phyloP scores from a whole-genome alignment of 2,329 filamentous ascomycete species.

The Eutypa lata region DNA sequence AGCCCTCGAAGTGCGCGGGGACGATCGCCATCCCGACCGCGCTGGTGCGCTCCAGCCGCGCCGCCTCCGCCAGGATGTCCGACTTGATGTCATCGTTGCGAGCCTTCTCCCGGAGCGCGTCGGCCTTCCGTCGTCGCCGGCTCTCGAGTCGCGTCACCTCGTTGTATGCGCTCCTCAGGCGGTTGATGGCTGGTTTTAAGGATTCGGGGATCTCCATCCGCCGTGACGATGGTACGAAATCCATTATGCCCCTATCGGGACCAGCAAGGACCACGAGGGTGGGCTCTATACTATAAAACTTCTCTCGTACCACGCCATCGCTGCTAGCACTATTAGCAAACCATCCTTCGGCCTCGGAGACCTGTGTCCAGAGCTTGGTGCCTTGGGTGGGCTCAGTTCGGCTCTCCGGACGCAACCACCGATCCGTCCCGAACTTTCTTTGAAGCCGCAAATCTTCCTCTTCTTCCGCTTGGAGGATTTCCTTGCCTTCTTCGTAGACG shows the following conservation, averaged over 20 bases:
- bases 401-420: conserved; percentile 73
- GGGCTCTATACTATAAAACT: conserved; percentile 72
- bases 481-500: conserved; percentile 79
- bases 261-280: conserved; percentile 75
- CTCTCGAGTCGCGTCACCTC: conserved; percentile 83
- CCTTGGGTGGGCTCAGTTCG: conserved; percentile 61
- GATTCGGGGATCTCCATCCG: conserved; percentile 75
- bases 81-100: conserved; percentile 85
- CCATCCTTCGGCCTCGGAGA: conserved; percentile 80
- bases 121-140: conserved; percentile 73
- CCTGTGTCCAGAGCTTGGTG: conserved; percentile 69
- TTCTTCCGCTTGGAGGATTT: conserved; percentile 73
- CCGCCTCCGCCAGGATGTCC: conserved; percentile 78
- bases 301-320: conserved; percentile 66
- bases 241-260: conserved; percentile 76
- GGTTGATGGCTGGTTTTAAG: conserved; percentile 74
- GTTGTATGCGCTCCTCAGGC: conserved; percentile 76
- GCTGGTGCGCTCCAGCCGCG: conserved; percentile 79
- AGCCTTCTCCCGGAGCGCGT: conserved; percentile 73
- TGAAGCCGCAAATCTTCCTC: conserved; percentile 78
- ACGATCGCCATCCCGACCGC: conserved; percentile 76
- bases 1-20: conserved; percentile 84
- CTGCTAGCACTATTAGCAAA: conserved; percentile 63
- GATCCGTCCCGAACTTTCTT: conserved; percentile 78
- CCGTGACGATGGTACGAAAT: conserved; percentile 84